Evolutionary conservation across 73 alveolate genomes (phyloP).

Genomic region (Paramecium biaurelia): DNA sequence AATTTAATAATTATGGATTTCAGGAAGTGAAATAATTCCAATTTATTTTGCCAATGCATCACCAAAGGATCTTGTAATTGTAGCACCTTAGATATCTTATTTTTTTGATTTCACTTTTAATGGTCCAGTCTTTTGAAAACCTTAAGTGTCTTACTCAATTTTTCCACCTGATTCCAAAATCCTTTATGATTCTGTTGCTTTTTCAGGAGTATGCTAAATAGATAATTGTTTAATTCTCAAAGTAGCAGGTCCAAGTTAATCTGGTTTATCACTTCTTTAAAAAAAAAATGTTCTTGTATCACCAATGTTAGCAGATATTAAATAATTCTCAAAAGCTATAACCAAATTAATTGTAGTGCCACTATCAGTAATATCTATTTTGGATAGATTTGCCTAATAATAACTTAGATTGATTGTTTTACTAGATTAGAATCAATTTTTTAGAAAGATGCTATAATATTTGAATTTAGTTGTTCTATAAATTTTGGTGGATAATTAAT

Average conservation of each 20-base stretch:
- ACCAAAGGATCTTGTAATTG: slow-evolving; percentile 65
- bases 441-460: background rate
- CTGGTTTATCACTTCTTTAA: background rate
- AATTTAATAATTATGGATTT: background rate
- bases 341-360: background rate
- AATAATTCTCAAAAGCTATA: background rate
- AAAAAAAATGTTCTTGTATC: background rate
- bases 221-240: background rate
- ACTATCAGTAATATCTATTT: background rate
- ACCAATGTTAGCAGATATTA: background rate
- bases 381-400: background rate
- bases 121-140: background rate
- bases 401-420: background rate
- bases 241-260: background rate
- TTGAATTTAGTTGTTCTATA: background rate
- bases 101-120: background rate
- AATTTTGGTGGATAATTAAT: background rate
- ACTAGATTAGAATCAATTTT: background rate
- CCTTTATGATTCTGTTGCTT: background rate
- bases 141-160: background rate
- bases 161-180: background rate
- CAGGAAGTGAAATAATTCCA: slow-evolving; percentile 65
- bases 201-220: background rate
- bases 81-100: slow-evolving; percentile 42
- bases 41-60: slow-evolving; percentile 61